Conservation (phyloP, 495 filamentous ascomycete species). For the Xylaria grammica region DNA sequence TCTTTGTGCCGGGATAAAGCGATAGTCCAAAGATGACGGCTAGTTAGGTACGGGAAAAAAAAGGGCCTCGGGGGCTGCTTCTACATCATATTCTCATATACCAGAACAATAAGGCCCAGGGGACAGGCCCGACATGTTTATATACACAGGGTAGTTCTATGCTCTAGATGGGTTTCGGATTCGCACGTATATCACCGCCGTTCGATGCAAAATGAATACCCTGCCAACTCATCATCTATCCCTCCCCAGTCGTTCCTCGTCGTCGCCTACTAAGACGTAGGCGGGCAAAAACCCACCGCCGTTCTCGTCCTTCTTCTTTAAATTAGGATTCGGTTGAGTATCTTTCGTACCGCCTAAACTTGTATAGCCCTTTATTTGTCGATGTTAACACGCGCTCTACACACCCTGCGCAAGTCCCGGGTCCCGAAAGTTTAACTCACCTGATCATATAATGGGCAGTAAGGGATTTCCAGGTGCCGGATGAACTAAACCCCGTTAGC, state of each 20-base stretch:
- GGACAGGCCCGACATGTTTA: no score
- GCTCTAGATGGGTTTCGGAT: not conserved
- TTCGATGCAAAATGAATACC: not conserved
- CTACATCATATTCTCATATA: no score
- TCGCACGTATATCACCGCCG: not conserved
- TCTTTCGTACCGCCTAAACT: slow-evolving; percentile 87
- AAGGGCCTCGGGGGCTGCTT: no score
- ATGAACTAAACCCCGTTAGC: slow-evolving; percentile 67
- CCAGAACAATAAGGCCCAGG: no score
- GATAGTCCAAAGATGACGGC: no score
- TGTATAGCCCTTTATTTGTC: slow-evolving; percentile 67
- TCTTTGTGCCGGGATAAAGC: no score
- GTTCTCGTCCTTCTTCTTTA: slow-evolving; percentile 49
- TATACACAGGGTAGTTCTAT: slow-evolving; percentile 2
- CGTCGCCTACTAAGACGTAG: slow-evolving; percentile 83
- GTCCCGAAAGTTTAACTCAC: slow-evolving; percentile 35
- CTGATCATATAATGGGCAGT: slow-evolving; percentile 83
- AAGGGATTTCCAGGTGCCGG: slow-evolving; percentile 74
- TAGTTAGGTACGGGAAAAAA: no score
- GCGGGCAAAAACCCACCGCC: slow-evolving; percentile 70
- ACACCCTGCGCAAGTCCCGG: not conserved
- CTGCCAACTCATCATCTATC: slow-evolving; percentile 47
- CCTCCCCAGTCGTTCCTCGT: slow-evolving; percentile 84
- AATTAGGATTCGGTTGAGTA: slow-evolving; percentile 84
- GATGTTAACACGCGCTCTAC: slow-evolving; percentile 1